Evolutionary conservation across 2,329 filamentous ascomycete genomes (phyloP), one percentile per base, ranked within the genome.

Genomic region (Biscogniauxia mediterranea): DNA sequence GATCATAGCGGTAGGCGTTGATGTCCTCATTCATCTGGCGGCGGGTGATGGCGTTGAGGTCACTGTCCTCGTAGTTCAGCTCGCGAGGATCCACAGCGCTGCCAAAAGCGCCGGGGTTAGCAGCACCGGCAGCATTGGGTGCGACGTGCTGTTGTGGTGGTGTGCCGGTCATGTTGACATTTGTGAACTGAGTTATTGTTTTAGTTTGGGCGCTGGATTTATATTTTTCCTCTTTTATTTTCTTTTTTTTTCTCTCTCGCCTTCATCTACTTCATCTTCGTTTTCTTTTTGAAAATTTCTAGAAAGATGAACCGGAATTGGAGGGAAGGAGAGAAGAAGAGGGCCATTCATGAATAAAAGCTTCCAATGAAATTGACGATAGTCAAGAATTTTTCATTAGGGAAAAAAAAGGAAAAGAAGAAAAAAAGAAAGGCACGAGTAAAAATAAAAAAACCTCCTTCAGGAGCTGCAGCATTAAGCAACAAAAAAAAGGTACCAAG

Each of bases 11-110:
- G 60, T 80, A 81, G 0, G 78, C 78, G 1, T 66, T 68, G 54
- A 80, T 74, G 57, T 81, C 79, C 58, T 81, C 78, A 13, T 69
- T 65, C 55, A 79, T 70, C 67, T 81, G 79, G 58, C 68, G 67
- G n/a, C 70, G 70, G 0, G 69, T 73, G 63, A 75, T 70, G 26
- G 69, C 59, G 28, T 73, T 69, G 6, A 75, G 65, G 54, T 73
- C 70, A 42, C 64, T 66, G 17, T 62, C 68, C 61, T 73, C 71
- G 32, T 74, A 74, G 55, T 62, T 69, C 20, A 71, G 58, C 21
- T 57, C 50, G n/a, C 61, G 57, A 32, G 60, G 60, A 55, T 65
- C 64, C 17, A 64, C 19, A 28, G 61, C 51, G 52, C 63, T 61
- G 56, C 54, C 59, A 53, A 20, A 51, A 11, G 58, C 52, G 50